These are phyloP conservation scores for Leucosporidium creatinivorum DNA, from an alignment of 768 basidiomycete species.

Conservation along the genomic window DNA sequence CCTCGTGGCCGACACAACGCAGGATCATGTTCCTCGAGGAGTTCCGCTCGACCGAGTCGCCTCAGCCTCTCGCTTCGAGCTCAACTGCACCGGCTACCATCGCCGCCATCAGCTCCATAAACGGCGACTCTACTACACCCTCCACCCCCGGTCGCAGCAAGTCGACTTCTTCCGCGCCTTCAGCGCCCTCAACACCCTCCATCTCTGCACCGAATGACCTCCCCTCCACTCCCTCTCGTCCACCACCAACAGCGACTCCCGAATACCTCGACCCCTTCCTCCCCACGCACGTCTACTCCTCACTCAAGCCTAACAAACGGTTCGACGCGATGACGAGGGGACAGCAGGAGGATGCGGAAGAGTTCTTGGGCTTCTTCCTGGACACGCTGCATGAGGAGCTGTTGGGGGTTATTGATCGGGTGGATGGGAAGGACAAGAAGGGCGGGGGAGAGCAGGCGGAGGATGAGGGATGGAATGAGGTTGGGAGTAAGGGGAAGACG, in stretches of 20 bases:
- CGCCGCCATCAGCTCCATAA: neutral
- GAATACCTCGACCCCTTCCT: constrained; percentile 58
- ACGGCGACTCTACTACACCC: neutral
- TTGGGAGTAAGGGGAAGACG: constrained; percentile 76
- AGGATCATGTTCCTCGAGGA: constrained; percentile 63
- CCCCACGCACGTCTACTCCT: constrained; percentile 79
- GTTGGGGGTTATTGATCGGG: constrained; percentile 42
- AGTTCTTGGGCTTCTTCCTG: constrained; percentile 95
- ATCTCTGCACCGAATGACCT: constrained; percentile 45
- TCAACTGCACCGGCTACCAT: too few species aligned
- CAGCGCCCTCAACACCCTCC: neutral
- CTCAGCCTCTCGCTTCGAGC: constrained; percentile 39
- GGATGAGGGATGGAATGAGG: constrained; percentile 64
- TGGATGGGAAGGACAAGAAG: constrained; percentile 17
- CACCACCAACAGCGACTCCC: constrained; percentile 30
- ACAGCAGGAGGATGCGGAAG: constrained; percentile 96
- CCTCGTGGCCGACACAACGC: constrained; percentile 40
- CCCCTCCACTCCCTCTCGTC: constrained; percentile 10
- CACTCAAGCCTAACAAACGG: constrained; percentile 83
- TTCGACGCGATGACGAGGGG: constrained; percentile 92
- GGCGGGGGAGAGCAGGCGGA: neutral
- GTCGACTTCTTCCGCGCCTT: too few species aligned
- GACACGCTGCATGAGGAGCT: constrained; percentile 92
- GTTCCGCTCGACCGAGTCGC: constrained; percentile 48
- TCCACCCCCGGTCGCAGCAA: too few species aligned